These are phyloP conservation scores for Diplocarpon mali DNA, from an alignment of 2,329 filamentous ascomycete species.

Conservation along the genomic window DNA sequence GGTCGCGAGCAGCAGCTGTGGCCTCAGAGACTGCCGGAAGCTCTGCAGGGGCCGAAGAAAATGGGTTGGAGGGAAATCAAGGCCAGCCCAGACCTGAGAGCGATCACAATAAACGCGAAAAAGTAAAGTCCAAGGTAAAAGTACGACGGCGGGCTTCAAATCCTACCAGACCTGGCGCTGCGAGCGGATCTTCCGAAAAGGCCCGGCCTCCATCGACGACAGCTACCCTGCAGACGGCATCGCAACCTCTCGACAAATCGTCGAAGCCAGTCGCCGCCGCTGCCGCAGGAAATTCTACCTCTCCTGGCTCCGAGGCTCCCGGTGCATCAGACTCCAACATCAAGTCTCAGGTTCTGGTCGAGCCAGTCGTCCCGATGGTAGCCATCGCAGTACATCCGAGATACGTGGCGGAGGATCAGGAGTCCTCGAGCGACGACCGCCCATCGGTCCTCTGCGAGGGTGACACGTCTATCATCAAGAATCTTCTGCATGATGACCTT, in stretches of 20 bases:
- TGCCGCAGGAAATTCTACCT: not conserved
- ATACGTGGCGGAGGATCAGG: conserved; percentile 4
- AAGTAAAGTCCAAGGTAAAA: conserved; percentile 24
- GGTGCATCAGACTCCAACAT: not conserved
- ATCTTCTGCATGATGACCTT: conserved; percentile 51
- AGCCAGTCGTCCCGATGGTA: not conserved
- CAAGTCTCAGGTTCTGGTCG: not conserved
- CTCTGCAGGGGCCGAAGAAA: conserved; percentile 8
- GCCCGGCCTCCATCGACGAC: conserved; percentile 9
- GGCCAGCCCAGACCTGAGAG: conserved; percentile 10
- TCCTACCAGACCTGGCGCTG: conserved; percentile 4
- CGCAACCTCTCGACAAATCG: conserved; percentile 12
- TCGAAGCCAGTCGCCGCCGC: conserved; percentile 2
- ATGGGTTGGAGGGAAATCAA: conserved; percentile 9
- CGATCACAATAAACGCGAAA: conserved; percentile 19
- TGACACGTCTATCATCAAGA: conserved; percentile 63
- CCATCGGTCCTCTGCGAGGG: conserved; percentile 56
- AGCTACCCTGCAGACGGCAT: conserved; percentile 9
- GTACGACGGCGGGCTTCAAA: conserved; percentile 21
- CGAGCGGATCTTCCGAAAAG: not conserved
- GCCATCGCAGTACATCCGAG: conserved; percentile 1
- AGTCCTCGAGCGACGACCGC: conserved; percentile 4
- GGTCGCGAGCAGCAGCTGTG: conserved; percentile 1
- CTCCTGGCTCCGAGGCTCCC: not conserved
- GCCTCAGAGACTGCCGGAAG: conserved; percentile 12